Evolutionary conservation across 163 green algal genomes (phyloP).

Genomic region (Volvox carteri): DNA sequence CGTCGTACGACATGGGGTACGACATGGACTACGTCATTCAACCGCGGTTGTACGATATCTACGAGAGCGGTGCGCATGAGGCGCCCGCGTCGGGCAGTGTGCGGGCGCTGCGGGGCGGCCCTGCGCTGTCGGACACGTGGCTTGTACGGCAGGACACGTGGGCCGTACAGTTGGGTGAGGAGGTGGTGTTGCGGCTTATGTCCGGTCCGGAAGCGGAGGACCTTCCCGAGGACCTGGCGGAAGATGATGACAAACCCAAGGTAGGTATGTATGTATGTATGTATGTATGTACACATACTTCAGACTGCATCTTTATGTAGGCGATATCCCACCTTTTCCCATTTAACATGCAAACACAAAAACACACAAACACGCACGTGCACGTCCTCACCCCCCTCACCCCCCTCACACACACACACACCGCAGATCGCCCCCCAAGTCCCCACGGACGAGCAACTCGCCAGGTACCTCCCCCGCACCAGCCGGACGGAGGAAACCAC

Average conservation of each 20-base stretch:
- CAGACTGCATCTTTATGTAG: background rate
- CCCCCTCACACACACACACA: no score
- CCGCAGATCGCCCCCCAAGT: constrained; percentile 41
- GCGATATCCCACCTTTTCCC: no score
- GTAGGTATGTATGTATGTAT: background rate
- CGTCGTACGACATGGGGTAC: constrained; percentile 63
- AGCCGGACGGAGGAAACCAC: background rate
- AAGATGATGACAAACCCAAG: constrained; percentile 48
- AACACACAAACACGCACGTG: background rate
- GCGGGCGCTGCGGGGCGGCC: constrained; percentile 52
- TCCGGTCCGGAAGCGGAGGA: constrained; percentile 37
- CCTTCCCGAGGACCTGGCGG: constrained; percentile 17
- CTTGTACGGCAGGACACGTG: constrained; percentile 59
- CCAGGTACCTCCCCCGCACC: constrained; percentile 43
- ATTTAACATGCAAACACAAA: background rate
- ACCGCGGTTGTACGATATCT: constrained; percentile 34
- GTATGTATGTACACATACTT: background rate
- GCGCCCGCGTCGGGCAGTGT: constrained; percentile 38
- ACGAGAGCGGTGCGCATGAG: constrained; percentile 39
- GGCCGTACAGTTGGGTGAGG: constrained; percentile 52
- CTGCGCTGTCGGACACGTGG: constrained; percentile 42
- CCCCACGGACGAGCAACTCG: constrained; percentile 55
- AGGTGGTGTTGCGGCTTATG: constrained; percentile 47
- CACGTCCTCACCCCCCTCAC: background rate
- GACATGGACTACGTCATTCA: constrained; percentile 50